These are phyloP conservation scores for Glycine tomentella DNA, from an alignment of 306 rosid genomes.

Conservation along the genomic window DNA sequence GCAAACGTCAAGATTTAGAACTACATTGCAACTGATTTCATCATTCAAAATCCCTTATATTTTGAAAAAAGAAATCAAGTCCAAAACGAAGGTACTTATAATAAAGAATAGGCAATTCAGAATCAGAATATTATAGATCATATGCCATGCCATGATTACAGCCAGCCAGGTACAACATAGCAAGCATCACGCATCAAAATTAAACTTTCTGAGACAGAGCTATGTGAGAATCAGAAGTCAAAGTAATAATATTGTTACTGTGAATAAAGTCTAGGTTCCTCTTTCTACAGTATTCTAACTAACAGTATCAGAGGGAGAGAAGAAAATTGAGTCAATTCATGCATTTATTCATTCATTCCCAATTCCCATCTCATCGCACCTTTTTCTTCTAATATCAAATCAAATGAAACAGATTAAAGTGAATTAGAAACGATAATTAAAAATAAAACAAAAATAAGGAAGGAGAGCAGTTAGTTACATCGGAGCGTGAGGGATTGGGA, in stretches of 20 bases:
- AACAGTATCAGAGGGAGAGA: no score
- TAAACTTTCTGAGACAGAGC: slow-evolving; percentile 2
- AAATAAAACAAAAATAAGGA: background rate
- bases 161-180: background rate
- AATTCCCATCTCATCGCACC: no score
- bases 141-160: background rate
- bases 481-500: slow-evolving; percentile 36
- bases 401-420: no score
- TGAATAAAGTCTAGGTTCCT: background rate
- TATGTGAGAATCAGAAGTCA: background rate
- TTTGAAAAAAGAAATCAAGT: background rate
- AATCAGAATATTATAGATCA: no score
- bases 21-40: background rate
- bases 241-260: background rate
- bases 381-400: no score
- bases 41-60: background rate
- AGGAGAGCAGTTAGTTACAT: slow-evolving; percentile 14
- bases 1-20: background rate
- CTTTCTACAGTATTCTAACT: background rate
- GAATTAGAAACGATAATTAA: no score
- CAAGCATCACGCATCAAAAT: background rate
- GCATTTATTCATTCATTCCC: no score
- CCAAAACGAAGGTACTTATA: background rate
- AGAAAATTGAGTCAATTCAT: background rate
- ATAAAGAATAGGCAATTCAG: background rate